Conservation (phyloP, 108 stramenopile species). For the Skeletonema menzelii region DNA sequence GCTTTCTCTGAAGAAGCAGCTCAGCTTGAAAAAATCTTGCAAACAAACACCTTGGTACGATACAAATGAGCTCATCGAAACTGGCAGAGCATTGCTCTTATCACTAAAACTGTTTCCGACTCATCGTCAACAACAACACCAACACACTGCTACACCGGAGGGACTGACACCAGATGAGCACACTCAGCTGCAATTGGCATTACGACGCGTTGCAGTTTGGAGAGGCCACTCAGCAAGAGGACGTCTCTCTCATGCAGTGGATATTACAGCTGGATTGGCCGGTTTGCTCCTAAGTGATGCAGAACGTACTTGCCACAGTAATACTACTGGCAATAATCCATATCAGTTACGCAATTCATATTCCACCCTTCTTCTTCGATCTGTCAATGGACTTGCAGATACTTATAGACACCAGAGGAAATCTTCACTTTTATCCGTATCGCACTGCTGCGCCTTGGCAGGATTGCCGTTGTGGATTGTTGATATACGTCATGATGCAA, state of each 20-base stretch:
- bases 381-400: conserved; percentile 87
- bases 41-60: conserved; percentile 50
- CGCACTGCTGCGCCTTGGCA: conserved; percentile 58
- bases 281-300: conserved; percentile 63
- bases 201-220: conserved; percentile 71
- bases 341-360: conserved; percentile 70
- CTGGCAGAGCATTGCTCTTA: conserved; percentile 28
- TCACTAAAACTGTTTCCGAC: conserved; percentile 35
- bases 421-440: conserved; percentile 48
- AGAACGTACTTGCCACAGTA: conserved; percentile 4
- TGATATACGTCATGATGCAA: conserved; percentile 79
- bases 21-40: conserved; percentile 18
- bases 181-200: conserved; percentile 40
- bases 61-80: conserved; percentile 20
- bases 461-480: conserved; percentile 86
- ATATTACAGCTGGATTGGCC: conserved; percentile 66
- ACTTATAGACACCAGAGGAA: conserved; percentile 59
- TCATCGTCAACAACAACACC: conserved; percentile 4
- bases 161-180: conserved; percentile 22
- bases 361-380: conserved; percentile 69
- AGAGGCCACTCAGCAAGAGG: conserved; percentile 47
- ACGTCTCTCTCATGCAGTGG: conserved; percentile 70
- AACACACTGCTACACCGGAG: neutral
- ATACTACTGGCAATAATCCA: conserved; percentile 4
- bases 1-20: conserved; percentile 30